Evolutionary conservation across 2,329 filamentous ascomycete genomes (phyloP).

Genomic region (Pseudopyricularia javanii): DNA sequence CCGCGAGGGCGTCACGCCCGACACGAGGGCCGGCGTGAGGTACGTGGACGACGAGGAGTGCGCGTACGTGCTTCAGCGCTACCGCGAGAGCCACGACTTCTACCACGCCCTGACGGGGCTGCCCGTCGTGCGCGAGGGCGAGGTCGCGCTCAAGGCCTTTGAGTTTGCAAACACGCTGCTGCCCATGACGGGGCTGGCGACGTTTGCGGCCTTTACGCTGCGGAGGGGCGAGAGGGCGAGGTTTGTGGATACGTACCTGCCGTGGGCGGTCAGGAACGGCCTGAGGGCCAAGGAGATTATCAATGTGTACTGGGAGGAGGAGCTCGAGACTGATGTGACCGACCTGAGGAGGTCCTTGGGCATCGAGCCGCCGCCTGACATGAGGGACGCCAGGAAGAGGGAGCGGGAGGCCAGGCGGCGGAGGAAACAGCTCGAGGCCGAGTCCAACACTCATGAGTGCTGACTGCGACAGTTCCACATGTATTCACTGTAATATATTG

Average conservation of each 20-base stretch:
- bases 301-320: conserved; percentile 97
- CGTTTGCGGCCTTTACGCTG: conserved; percentile 75
- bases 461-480: no score
- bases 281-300: conserved; percentile 67
- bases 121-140: conserved; percentile 85
- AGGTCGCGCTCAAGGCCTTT: conserved; percentile 94
- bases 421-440: conserved; percentile 27
- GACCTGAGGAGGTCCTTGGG: conserved; percentile 63
- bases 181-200: conserved; percentile 85
- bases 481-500: no score
- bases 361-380: conserved; percentile 79
- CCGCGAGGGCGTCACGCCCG: conserved; percentile 81
- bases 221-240: conserved; percentile 67
- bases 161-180: conserved; percentile 91
- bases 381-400: conserved; percentile 63
- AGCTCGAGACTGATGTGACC: conserved; percentile 71
- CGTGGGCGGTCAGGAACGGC: conserved; percentile 85
- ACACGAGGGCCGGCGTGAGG: conserved; percentile 69
- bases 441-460: background rate
- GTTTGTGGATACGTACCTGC: conserved; percentile 67
- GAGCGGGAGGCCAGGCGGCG: conserved; percentile 57
- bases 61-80: conserved; percentile 97
- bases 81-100: conserved; percentile 95
- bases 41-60: conserved; percentile 95
- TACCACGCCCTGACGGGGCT: conserved; percentile 90